Conservation (phyloP, 805 yeast genomes). For the Hemisphaericaspora nanyangensis region DNA sequence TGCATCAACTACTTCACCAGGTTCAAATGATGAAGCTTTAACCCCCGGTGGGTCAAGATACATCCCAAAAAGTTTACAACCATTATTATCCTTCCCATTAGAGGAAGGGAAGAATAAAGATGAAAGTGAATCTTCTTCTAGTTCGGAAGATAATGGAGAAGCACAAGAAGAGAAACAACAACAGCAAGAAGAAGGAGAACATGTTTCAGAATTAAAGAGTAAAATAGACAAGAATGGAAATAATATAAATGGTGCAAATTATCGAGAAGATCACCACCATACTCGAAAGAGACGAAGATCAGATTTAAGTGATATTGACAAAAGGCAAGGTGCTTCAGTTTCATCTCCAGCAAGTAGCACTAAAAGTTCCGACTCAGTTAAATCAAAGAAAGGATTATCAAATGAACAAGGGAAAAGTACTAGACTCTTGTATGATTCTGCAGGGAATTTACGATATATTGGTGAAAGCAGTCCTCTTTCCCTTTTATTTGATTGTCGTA, state of each 20-base stretch:
- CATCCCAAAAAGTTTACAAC: conserved; percentile 6
- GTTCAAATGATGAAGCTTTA: not conserved
- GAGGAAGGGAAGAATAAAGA: conserved; percentile 1
- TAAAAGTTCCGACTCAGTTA: not conserved
- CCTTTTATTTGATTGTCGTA: conserved; percentile 35
- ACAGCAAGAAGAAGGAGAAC: not conserved
- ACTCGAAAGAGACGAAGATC: not conserved
- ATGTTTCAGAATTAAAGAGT: not conserved
- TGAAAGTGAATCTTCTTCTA: not conserved
- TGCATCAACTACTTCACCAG: not conserved
- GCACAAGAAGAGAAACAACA: not conserved
- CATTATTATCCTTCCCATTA: conserved; percentile 4
- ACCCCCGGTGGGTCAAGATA: conserved; percentile 2
- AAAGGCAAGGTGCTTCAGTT: not conserved
- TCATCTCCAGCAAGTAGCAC: not conserved
- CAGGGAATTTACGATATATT: conserved; percentile 33
- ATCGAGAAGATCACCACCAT: not conserved
- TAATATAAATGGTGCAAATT: too few species aligned
- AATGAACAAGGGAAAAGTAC: conserved; percentile 16
- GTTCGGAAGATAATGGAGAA: not conserved
- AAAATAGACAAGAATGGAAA: not conserved
- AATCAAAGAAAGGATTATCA: conserved; percentile 7
- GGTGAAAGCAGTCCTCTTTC: conserved; percentile 42
- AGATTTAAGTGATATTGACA: not conserved
- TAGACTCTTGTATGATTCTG: conserved; percentile 28